These are phyloP conservation scores for Croton laevigatus DNA, from an alignment of 441 rosid genomes.

Conservation along the genomic window DNA sequence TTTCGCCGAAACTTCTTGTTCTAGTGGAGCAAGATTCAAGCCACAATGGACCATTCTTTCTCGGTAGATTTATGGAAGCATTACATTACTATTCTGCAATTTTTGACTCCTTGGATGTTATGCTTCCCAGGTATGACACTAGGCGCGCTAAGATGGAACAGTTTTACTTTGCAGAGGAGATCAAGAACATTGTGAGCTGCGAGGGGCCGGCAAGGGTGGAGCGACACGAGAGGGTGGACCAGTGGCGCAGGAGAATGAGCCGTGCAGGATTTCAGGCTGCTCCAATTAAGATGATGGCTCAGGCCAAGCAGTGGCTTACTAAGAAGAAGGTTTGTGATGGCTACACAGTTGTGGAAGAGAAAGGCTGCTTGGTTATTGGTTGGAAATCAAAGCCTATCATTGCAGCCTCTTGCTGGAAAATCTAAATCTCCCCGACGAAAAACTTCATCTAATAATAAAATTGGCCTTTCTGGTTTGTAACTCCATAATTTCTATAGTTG, in stretches of 20 bases:
- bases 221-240: slow-evolving; percentile 60
- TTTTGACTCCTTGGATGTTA: slow-evolving; percentile 48
- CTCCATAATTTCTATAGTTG: background rate
- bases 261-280: slow-evolving; percentile 68
- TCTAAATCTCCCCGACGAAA: slow-evolving; percentile 19
- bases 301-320: slow-evolving; percentile 55
- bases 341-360: slow-evolving; percentile 57
- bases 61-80: slow-evolving; percentile 65
- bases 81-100: slow-evolving; percentile 60
- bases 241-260: slow-evolving; percentile 70
- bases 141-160: slow-evolving; percentile 62
- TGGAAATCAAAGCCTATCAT: slow-evolving; percentile 62
- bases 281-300: slow-evolving; percentile 45
- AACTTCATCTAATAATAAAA: slow-evolving; percentile 5
- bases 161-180: slow-evolving; percentile 62
- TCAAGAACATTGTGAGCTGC: slow-evolving; percentile 62
- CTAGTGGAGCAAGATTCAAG: slow-evolving; percentile 63
- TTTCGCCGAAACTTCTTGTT: slow-evolving; percentile 46
- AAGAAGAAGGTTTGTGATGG: slow-evolving; percentile 40
- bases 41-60: slow-evolving; percentile 62
- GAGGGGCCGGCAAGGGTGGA: slow-evolving; percentile 57
- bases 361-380: slow-evolving; percentile 61
- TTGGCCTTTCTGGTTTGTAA: slow-evolving; percentile 2
- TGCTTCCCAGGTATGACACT: slow-evolving; percentile 61
- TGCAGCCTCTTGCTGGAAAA: slow-evolving; percentile 69